Evolutionary conservation across 1,284 basidiomycete genomes (phyloP), one percentile per base, ranked within the genome.

Genomic region (Rhizoctonia solani): DNA sequence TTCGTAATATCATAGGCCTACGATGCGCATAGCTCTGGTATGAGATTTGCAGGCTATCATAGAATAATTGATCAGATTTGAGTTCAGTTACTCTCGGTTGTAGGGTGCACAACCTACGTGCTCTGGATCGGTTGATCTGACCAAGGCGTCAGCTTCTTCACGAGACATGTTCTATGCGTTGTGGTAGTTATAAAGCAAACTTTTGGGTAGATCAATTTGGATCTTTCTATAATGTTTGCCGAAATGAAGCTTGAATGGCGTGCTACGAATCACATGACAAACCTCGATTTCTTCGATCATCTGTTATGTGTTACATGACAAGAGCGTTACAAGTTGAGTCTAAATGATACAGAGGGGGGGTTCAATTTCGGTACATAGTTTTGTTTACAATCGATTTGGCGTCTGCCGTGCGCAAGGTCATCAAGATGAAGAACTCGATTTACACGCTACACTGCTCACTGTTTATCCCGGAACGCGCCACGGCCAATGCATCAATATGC

Each of bases 31-130:
- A 92, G 81, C 73, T 89, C 87, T 47, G 88, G 87, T 59, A 93
- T 93, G 70, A 93, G 81, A 75, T 91, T 92, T 19, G 91, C 91
- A 25, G 91, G 91, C 87, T 92, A 74, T 11, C 5, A 39, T 11
- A 41, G 30, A 16, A 30, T 37, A 14, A 41, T 65, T 25, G 59
- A 58, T 54, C 21, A n/a, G 14, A 54, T 23, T n/a, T 27, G 16
- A 68, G 46, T 30, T 39, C 16, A 16, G 41, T 69, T n/a, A 42
- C 21, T 39, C 47, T 13, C 27, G 13, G 14, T 46, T 4, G 23
- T 11, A 16, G 30, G 25, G 19, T 1, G 16, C 25, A 3, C 9
- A 25, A 72, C 78, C 41, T 55, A 79, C 79, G 71, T 81, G 79
- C 69, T 79, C 75, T 1, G 79, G 79, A 69, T 81, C 79, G 54